Conservation (phyloP, 306 rosid genomes). For the Alnus rubra region DNA sequence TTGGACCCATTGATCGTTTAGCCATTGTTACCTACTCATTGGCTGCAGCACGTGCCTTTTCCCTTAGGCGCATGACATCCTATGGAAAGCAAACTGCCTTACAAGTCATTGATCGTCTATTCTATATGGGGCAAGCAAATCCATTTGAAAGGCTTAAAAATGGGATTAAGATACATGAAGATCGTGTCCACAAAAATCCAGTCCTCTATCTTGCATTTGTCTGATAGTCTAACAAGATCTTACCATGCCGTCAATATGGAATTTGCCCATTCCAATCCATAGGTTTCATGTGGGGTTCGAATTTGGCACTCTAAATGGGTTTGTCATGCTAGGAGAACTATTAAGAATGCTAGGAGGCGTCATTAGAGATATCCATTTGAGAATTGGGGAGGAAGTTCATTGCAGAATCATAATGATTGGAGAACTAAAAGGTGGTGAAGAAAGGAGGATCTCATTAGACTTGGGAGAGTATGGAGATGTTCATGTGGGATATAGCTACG, state of each 20-base stretch:
- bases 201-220: slow-evolving; percentile 68
- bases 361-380: slow-evolving; percentile 69
- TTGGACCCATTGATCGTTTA: slow-evolving; percentile 68
- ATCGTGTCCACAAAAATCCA: slow-evolving; percentile 75
- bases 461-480: slow-evolving; percentile 60
- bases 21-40: slow-evolving; percentile 88
- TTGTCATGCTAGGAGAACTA: slow-evolving; percentile 71
- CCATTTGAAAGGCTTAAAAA: slow-evolving; percentile 75
- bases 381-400: slow-evolving; percentile 54
- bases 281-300: slow-evolving; percentile 84
- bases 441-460: slow-evolving; percentile 63
- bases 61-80: slow-evolving; percentile 88
- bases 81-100: slow-evolving; percentile 81
- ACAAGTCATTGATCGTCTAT: slow-evolving; percentile 82
- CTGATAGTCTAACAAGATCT: slow-evolving; percentile 71
- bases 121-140: slow-evolving; percentile 86
- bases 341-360: slow-evolving; percentile 71
- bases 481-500: slow-evolving; percentile 68
- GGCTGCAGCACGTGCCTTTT: slow-evolving; percentile 80
- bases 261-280: slow-evolving; percentile 68
- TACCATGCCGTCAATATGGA: slow-evolving; percentile 66
- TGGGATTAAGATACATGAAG: slow-evolving; percentile 79
- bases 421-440: slow-evolving; percentile 82
- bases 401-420: slow-evolving; percentile 70
- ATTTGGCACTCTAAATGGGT: slow-evolving; percentile 59